These are phyloP conservation scores for Xylariaceae sp. DNA, from an alignment of 2,329 filamentous ascomycete genomes.

Conservation along the genomic window DNA sequence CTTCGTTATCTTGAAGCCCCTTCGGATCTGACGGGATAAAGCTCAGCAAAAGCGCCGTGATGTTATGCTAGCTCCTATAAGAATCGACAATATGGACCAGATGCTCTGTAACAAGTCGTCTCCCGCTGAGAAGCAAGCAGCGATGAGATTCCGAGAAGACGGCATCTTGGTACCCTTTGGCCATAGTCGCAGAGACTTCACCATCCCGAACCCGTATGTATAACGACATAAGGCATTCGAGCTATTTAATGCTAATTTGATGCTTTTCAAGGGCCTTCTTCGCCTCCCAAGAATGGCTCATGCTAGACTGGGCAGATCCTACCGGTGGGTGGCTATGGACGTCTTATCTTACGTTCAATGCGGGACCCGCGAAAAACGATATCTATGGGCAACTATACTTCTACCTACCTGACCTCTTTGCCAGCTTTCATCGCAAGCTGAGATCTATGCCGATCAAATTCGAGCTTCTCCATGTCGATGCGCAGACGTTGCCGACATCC, in stretches of 20 bases:
- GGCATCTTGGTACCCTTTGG: slow-evolving; percentile 19
- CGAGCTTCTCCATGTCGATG: slow-evolving; percentile 1
- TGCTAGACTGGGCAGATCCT: slow-evolving; percentile 13
- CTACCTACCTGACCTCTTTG: slow-evolving; percentile 11
- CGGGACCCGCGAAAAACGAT: slow-evolving; percentile 12
- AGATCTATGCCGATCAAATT: background rate
- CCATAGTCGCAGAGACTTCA: slow-evolving; percentile 6
- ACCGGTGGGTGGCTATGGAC: slow-evolving; percentile 6
- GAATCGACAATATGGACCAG: slow-evolving; percentile 5
- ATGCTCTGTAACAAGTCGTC: slow-evolving; percentile 2
- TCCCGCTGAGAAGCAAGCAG: slow-evolving; percentile 2
- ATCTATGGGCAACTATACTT: slow-evolving; percentile 13
- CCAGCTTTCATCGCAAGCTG: slow-evolving; percentile 6
- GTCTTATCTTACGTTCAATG: slow-evolving; percentile 11
- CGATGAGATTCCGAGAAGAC: slow-evolving; percentile 11
- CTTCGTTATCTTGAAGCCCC: slow-evolving; percentile 12
- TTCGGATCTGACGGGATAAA: slow-evolving; percentile 2
- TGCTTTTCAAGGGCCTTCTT: too few species aligned
- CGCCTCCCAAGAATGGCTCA: slow-evolving; percentile 10
- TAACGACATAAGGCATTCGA: slow-evolving; percentile 7
- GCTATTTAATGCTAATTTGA: too few species aligned
- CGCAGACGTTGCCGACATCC: background rate
- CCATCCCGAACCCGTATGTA: slow-evolving; percentile 17
- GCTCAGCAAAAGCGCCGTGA: slow-evolving; percentile 4
- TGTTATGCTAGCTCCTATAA: slow-evolving; percentile 4